phyloP scores from a whole-genome alignment of 371 early-diverging fungal species.

The Lichtheimia hyalospora region DNA sequence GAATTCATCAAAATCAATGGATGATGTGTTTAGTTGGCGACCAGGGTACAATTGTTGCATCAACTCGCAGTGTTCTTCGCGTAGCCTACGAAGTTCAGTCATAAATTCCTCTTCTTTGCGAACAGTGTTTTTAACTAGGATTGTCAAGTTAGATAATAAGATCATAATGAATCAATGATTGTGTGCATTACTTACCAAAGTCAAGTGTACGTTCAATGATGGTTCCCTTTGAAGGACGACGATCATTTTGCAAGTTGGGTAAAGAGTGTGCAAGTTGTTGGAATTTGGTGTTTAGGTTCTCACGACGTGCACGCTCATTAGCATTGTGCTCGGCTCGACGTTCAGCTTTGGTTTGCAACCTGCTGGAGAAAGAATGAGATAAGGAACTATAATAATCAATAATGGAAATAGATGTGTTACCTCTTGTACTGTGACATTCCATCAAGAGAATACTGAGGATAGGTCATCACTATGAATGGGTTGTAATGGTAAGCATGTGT shows the following conservation, averaged over 20 bases:
- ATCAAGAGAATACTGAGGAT: slow-evolving; percentile 9
- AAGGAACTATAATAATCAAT: neutral
- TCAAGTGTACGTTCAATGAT: slow-evolving; percentile 72
- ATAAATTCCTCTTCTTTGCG: slow-evolving; percentile 37
- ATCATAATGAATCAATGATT: neutral
- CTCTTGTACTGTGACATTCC: neutral
- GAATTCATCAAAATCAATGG: slow-evolving; percentile 2
- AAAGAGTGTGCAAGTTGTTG: slow-evolving; percentile 70
- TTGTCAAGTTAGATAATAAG: neutral
- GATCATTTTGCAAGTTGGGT: slow-evolving; percentile 67
- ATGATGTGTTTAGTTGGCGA: neutral
- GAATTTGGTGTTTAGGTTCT: slow-evolving; percentile 70
- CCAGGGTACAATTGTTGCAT: slow-evolving; percentile 19
- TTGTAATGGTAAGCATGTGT: neutral
- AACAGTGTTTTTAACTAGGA: slow-evolving; percentile 30
- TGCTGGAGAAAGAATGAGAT: neutral
- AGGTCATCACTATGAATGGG: slow-evolving; percentile 7
- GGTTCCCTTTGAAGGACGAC: slow-evolving; percentile 72
- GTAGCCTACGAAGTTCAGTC: slow-evolving; percentile 28
- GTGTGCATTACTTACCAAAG: slow-evolving; percentile 25
- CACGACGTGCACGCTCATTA: slow-evolving; percentile 75
- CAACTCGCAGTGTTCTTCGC: slow-evolving; percentile 30
- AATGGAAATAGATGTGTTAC: neutral
- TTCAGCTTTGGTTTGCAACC: slow-evolving; percentile 51
- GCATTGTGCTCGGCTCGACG: slow-evolving; percentile 77